Conservation (phyloP, 768 basidiomycete species). For the Lactifluus volemus region DNA sequence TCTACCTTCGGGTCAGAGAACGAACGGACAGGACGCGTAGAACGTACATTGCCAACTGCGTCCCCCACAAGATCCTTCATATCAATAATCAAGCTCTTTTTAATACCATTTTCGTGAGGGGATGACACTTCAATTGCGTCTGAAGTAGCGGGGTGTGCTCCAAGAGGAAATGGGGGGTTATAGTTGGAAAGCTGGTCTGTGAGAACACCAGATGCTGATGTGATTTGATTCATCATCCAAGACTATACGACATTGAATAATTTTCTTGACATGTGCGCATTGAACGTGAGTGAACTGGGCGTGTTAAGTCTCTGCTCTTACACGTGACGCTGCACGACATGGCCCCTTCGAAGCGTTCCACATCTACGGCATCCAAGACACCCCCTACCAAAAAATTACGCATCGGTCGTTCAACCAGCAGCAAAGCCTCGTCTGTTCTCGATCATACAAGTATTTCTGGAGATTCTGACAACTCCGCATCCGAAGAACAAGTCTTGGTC, state of each 20-base stretch:
- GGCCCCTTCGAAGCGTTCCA: constrained; percentile 6
- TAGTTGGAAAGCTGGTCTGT: neutral
- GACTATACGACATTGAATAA: neutral
- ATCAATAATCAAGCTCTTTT: constrained; percentile 59
- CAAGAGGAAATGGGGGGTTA: neutral
- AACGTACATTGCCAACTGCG: constrained; percentile 72
- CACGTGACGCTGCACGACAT: neutral
- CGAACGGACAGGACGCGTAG: neutral
- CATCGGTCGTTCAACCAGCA: neutral
- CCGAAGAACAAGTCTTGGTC: neutral
- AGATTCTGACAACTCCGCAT: neutral
- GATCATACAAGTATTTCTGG: neutral
- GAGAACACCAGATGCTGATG: neutral
- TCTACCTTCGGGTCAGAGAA: constrained; percentile 34
- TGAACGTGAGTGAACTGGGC: too few relatives aligned
- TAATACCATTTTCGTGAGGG: constrained; percentile 47
- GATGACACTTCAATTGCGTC: constrained; percentile 18
- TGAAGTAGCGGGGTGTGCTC: neutral
- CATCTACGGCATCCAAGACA: neutral
- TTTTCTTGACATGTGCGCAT: too few relatives aligned
- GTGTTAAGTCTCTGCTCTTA: too few relatives aligned
- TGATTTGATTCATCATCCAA: neutral
- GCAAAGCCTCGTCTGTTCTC: neutral
- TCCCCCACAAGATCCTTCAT: constrained; percentile 76
- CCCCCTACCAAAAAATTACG: neutral